Evolutionary conservation across 306 rosid genomes (phyloP), one percentile per base, ranked within the genome.

Genomic region (Biancaea sappan): DNA sequence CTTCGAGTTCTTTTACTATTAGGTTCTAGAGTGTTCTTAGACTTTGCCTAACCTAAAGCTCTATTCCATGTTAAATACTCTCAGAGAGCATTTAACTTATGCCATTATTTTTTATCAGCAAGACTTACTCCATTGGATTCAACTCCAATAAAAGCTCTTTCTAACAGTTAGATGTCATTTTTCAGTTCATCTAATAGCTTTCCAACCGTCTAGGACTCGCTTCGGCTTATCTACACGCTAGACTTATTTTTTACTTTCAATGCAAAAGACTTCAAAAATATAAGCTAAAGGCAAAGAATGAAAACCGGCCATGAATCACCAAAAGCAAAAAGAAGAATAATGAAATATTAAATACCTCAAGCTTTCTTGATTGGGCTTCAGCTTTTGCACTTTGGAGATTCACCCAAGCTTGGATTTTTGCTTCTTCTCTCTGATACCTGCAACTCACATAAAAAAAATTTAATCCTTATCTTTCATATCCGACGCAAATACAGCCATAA

Each of bases 391-490:
- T 95, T 82, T 95, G 94, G 34, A 95, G 97, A 77, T 90, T 92
- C 52, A 95, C 88, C 98, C 98, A 95, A 32, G 99, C 99, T 89
- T 87, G 98, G 32, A 95, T 85, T 81, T 87, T 92, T 43, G 99
- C 96, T 81, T 95, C 99, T 85, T 95, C 99, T 61, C 99, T 92
- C 64, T 92, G 96, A 74, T 95, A 95, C 83, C 99, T 95, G 80
- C 26, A 72, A 54, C 38, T 37, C 78, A 76, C 61, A 60, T 68
- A 37, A 61, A 25, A 50, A 71, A 40, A 0, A 4, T 60, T 69
- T 50, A 56, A 47, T 64, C 59, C 54, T 38, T 37, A 13, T 52
- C 77, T 72, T 9, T 0, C 21, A 72, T 63, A 61, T 29, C 3
- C 21, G 24, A 41, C 50, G 12, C 46, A 73, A 57, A 13, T 63